These are phyloP conservation scores for Lachnellula hyalina DNA, from an alignment of 2,329 filamentous ascomycete species.

Conservation along the genomic window DNA sequence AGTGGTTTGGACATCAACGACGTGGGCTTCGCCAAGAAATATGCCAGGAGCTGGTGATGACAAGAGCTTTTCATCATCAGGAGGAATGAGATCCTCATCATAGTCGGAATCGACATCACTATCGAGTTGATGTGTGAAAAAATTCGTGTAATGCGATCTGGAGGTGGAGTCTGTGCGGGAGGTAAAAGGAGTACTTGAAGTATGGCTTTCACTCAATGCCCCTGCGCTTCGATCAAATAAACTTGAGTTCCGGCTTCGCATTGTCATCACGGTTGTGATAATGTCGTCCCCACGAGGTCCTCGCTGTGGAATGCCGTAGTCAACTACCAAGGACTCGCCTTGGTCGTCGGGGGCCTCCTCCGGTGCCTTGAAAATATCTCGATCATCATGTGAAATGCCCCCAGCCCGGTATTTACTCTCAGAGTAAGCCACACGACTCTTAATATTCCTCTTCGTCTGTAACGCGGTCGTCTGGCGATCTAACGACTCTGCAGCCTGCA, in stretches of 20 bases:
- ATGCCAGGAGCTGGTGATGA: conserved; percentile 17
- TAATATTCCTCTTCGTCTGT: conserved; percentile 32
- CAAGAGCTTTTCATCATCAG: conserved; percentile 7
- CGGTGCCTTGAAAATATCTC: neutral
- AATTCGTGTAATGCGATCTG: neutral
- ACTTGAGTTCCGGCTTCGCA: conserved; percentile 5
- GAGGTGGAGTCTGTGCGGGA: neutral
- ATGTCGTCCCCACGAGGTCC: conserved; percentile 12
- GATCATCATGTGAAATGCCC: neutral
- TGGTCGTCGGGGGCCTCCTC: neutral
- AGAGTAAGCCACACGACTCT: neutral
- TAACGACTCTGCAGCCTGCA: conserved; percentile 54
- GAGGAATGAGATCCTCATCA: conserved; percentile 10
- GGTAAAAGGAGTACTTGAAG: conserved; percentile 1
- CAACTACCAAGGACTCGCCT: neutral
- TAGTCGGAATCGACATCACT: conserved; percentile 10
- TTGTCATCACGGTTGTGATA: conserved; percentile 16
- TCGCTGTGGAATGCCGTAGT: neutral
- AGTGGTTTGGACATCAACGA: conserved; percentile 26
- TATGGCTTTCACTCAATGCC: neutral
- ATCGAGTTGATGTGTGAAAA: neutral
- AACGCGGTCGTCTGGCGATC: conserved; percentile 50
- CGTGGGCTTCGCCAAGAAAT: conserved; percentile 26
- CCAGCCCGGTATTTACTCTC: too few relatives aligned
- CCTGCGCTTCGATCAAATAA: neutral